Evolutionary conservation across 2,329 filamentous ascomycete genomes (phyloP).

Genomic region (Nakataea oryzae): DNA sequence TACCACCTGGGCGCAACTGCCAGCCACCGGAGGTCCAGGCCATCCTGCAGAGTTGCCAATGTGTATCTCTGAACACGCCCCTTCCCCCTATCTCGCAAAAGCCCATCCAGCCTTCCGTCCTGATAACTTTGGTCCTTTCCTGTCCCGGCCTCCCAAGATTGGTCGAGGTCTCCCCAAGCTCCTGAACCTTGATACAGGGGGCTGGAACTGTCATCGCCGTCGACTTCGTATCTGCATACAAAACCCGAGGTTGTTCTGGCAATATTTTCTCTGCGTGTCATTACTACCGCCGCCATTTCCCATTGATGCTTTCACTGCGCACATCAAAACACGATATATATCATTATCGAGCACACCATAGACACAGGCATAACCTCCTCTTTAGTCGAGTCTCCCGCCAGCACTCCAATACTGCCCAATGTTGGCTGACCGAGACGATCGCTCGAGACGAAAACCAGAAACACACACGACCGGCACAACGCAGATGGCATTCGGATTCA

Average conservation of each 20-base stretch:
- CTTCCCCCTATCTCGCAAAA: neutral
- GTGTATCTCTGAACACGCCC: too few relatives aligned
- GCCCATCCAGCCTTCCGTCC: neutral
- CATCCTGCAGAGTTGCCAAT: too few relatives aligned
- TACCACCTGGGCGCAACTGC: too few relatives aligned
- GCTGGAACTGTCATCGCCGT: neutral
- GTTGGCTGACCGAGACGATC: too few relatives aligned
- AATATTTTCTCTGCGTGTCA: neutral
- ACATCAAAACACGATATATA: neutral
- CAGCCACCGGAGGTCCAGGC: too few relatives aligned
- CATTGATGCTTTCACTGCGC: neutral
- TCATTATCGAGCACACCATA: neutral
- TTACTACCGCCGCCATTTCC: neutral
- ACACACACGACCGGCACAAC: neutral
- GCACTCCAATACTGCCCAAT: neutral
- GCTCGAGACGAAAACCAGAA: too few relatives aligned
- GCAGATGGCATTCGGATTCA: neutral
- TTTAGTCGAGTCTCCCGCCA: neutral
- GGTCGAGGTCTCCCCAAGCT: too few relatives aligned
- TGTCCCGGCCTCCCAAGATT: too few relatives aligned
- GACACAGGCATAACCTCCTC: neutral
- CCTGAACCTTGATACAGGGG: neutral
- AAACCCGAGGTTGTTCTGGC: neutral
- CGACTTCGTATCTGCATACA: neutral
- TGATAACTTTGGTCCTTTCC: neutral